A percentile compares a stretch with the other conserved stretches of the same genome.
phyloP scores from a whole-genome alignment of 73 alveolate genomes.

The Tetrahymena thermophila region DNA sequence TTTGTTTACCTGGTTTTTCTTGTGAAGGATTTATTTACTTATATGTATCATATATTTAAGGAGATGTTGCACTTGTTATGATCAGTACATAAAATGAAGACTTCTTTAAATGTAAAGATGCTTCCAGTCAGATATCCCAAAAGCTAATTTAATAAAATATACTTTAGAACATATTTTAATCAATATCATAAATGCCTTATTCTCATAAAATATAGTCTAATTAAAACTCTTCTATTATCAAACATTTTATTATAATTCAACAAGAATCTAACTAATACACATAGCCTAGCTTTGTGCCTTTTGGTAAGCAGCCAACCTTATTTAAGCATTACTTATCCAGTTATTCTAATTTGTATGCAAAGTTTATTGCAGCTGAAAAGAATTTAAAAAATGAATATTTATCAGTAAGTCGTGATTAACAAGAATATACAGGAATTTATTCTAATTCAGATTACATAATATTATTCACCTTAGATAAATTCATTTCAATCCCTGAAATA shows the following conservation, averaged over 20 bases:
- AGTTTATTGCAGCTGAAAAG: not conserved
- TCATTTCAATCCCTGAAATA: not conserved
- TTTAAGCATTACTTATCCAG: not conserved
- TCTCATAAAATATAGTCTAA: not conserved
- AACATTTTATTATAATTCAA: not conserved
- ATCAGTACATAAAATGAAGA: slow-evolving; percentile 45
- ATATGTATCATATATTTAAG: slow-evolving; percentile 49
- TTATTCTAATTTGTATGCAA: not conserved
- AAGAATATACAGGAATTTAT: not conserved
- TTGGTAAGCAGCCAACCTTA: not conserved
- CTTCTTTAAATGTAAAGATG: slow-evolving; percentile 24
- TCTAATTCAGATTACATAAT: not conserved
- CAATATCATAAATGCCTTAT: not conserved
- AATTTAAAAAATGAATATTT: not conserved
- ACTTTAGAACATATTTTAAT: not conserved
- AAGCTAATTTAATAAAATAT: not conserved
- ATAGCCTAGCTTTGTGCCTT: not conserved
- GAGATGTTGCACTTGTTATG: slow-evolving; percentile 57
- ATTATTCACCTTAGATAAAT: not conserved
- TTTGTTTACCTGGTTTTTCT: slow-evolving; percentile 73
- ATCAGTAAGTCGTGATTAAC: not conserved
- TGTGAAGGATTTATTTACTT: slow-evolving; percentile 67
- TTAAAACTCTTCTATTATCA: not conserved
- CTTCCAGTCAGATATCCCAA: not conserved
- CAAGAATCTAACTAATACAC: not conserved